Conservation (phyloP, 164 flowering plant species). For the Aristolochia californica region DNA sequence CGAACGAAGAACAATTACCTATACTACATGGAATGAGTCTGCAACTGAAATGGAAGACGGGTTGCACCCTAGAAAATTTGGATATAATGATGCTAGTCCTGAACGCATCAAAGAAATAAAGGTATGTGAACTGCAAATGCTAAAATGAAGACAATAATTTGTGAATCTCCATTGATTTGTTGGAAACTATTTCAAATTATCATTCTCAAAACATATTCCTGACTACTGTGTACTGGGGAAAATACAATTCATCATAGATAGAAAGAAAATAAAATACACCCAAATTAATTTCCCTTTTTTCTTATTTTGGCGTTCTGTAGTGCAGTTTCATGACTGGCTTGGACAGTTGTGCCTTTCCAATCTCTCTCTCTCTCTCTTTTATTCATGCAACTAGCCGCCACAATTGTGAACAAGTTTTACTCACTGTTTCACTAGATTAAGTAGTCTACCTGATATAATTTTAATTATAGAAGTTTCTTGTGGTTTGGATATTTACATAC, state of each 20-base stretch:
- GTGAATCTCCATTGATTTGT: background rate
- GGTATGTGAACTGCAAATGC: slow-evolving; percentile 23
- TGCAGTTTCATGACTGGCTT: too few relatives aligned
- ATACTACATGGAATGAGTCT: slow-evolving; percentile 69
- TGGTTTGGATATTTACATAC: too few relatives aligned
- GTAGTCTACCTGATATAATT: too few relatives aligned
- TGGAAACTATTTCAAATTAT: background rate
- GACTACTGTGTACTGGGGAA: too few relatives aligned
- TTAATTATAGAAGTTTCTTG: too few relatives aligned
- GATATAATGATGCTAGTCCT: slow-evolving; percentile 44
- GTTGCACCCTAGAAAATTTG: slow-evolving; percentile 91
- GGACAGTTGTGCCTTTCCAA: too few relatives aligned
- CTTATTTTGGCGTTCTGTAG: too few relatives aligned
- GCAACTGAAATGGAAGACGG: slow-evolving; percentile 37
- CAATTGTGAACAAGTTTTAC: too few relatives aligned
- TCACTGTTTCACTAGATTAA: too few relatives aligned
- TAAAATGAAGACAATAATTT: background rate
- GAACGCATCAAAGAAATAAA: slow-evolving; percentile 53
- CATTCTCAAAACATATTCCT: background rate
- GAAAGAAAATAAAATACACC: background rate
- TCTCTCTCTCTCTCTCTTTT: too few relatives aligned
- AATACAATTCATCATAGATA: background rate
- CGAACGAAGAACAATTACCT: slow-evolving; percentile 83
- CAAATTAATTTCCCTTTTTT: too few relatives aligned
- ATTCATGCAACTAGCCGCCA: too few relatives aligned